Conservation (phyloP, 306 rosid species). For the Prunus mongolica region DNA sequence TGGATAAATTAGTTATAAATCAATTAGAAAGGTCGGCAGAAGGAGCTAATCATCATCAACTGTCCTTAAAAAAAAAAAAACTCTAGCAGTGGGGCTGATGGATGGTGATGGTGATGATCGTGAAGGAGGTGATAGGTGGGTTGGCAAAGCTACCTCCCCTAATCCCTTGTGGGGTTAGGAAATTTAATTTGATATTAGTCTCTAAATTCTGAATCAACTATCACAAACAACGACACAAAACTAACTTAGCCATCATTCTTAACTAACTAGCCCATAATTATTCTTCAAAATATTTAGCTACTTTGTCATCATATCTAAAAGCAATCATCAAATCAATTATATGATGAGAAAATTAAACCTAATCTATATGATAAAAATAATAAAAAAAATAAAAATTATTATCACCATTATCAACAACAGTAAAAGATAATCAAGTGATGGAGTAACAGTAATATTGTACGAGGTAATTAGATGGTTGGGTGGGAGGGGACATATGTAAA, state of each 20-base stretch:
- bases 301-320: background rate
- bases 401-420: background rate
- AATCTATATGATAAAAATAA: too few species aligned
- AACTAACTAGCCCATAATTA: conserved; percentile 4
- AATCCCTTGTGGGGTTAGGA: conserved; percentile 20
- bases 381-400: fast-evolving
- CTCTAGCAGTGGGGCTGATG: conserved; percentile 4
- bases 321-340: background rate
- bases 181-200: background rate
- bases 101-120: conserved; percentile 15
- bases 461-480: background rate
- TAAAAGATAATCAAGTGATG: background rate
- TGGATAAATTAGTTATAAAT: too few species aligned
- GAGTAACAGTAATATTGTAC: background rate
- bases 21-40: too few species aligned
- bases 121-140: conserved; percentile 18
- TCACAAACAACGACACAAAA: background rate
- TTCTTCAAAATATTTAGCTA: background rate
- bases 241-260: conserved; percentile 1
- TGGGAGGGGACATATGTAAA: background rate
- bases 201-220: background rate
- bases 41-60: too few species aligned
- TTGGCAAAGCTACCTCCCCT: conserved; percentile 15
- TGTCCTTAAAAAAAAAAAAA: too few species aligned
- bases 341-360: background rate